phyloP scores from a whole-genome alignment of 2,329 filamentous ascomycete genomes.

The Colletotrichum sp. region DNA sequence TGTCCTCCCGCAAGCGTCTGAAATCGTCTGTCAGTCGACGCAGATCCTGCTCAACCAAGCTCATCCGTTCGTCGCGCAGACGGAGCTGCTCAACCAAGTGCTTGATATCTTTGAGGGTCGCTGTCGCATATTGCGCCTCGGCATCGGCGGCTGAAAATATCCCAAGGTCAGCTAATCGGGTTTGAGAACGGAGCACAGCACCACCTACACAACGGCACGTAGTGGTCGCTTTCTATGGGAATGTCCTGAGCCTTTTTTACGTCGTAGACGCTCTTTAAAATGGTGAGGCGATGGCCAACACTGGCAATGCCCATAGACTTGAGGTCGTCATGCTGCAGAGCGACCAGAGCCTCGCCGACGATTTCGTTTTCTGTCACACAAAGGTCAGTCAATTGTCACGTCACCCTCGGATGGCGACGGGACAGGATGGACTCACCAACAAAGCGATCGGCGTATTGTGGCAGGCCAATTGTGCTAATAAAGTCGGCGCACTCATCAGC shows the following conservation, averaged over 20 bases:
- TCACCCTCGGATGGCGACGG: not conserved
- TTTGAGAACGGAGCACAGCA: not conserved
- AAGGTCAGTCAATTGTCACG: not conserved
- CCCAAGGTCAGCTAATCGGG: conserved; percentile 17
- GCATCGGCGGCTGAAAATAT: conserved; percentile 78
- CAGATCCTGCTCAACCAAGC: conserved; percentile 81
- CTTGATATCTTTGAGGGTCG: conserved; percentile 91
- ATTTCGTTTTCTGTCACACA: conserved; percentile 81
- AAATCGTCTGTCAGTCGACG: conserved; percentile 88
- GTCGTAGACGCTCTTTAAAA: conserved; percentile 95
- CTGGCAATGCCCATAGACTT: conserved; percentile 94
- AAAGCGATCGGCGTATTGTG: conserved; percentile 83
- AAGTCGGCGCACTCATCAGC: conserved; percentile 92
- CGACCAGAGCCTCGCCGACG: conserved; percentile 87
- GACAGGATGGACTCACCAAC: conserved; percentile 66
- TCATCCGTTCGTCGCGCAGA: conserved; percentile 89
- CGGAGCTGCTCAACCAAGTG: conserved; percentile 89
- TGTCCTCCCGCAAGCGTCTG: conserved; percentile 84
- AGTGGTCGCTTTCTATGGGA: conserved; percentile 90
- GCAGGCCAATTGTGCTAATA: conserved; percentile 77
- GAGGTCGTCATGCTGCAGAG: conserved; percentile 88
- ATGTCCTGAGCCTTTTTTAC: conserved; percentile 94
- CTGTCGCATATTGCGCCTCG: conserved; percentile 82
- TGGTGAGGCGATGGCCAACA: conserved; percentile 92
- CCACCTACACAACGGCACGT: conserved; percentile 84